Evolutionary conservation across 1,284 basidiomycete genomes (phyloP).

Genomic region (Irpex sp.): DNA sequence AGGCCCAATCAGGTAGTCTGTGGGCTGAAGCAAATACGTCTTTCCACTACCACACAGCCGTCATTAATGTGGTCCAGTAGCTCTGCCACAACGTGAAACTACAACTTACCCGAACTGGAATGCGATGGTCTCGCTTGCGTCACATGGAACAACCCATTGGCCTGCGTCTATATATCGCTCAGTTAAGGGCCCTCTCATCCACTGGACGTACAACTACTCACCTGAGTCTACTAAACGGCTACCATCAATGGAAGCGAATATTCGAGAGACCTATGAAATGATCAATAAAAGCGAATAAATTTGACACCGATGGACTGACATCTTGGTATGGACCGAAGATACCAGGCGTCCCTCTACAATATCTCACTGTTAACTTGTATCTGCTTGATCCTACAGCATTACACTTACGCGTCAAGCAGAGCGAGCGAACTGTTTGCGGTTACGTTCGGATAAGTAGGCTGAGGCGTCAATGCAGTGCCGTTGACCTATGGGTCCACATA

Average conservation of each 20-base stretch:
- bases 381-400: conserved; percentile 4
- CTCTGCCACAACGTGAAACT: neutral
- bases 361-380: conserved; percentile 3
- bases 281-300: conserved; percentile 9
- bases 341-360: conserved; percentile 75
- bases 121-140: conserved; percentile 69
- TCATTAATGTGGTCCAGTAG: neutral
- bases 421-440: conserved; percentile 72
- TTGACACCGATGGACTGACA: conserved; percentile 45
- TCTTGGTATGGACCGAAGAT: conserved; percentile 88
- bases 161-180: conserved; percentile 51
- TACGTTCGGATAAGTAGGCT: conserved; percentile 74
- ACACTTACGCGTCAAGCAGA: conserved; percentile 77
- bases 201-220: conserved; percentile 31
- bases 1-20: conserved; percentile 87
- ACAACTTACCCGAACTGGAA: conserved; percentile 78
- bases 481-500: conserved; percentile 59
- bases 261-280: conserved; percentile 64
- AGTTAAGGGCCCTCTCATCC: conserved; percentile 3
- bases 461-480: conserved; percentile 59
- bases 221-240: conserved; percentile 76
- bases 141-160: conserved; percentile 88
- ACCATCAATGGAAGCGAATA: conserved; percentile 72
- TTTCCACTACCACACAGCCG: conserved; percentile 44
- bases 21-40: conserved; percentile 79